phyloP scores from a whole-genome alignment of 2,329 filamentous ascomycete genomes.

The Penicillium sp. region DNA sequence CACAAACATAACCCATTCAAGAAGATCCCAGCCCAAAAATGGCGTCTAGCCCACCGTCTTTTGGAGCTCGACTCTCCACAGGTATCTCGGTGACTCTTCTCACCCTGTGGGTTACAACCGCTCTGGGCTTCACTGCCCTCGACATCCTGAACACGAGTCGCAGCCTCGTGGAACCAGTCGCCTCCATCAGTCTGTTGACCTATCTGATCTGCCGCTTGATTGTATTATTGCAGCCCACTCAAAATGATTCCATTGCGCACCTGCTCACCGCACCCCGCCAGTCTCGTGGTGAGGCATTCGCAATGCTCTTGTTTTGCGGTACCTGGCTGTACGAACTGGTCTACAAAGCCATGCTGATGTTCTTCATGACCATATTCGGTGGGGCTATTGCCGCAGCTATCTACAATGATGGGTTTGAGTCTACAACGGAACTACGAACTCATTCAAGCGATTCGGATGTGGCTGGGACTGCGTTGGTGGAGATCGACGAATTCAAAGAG shows the following conservation, averaged over 20 bases:
- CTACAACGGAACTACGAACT: background rate
- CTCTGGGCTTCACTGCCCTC: background rate
- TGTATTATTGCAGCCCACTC: background rate
- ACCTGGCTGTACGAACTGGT: background rate
- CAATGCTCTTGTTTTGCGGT: background rate
- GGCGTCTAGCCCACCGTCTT: background rate
- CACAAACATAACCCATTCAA: background rate
- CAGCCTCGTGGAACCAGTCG: background rate
- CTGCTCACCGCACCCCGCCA: background rate
- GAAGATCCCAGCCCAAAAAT: background rate
- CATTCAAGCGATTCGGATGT: background rate
- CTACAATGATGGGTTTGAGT: background rate
- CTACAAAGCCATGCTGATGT: background rate
- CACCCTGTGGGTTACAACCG: background rate
- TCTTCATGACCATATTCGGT: background rate
- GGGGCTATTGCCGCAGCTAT: background rate
- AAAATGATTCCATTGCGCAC: background rate
- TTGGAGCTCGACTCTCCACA: background rate
- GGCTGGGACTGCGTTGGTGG: background rate
- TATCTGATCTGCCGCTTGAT: background rate
- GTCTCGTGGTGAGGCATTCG: background rate
- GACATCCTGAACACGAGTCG: background rate
- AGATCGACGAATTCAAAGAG: background rate
- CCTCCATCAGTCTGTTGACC: background rate
- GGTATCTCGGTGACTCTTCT: background rate